Percentiles rank a stretch among this genome's conserved stretches.
Evolutionary conservation across 2,329 filamentous ascomycete species (phyloP).

Genomic region (Scedosporium minutisporum): DNA sequence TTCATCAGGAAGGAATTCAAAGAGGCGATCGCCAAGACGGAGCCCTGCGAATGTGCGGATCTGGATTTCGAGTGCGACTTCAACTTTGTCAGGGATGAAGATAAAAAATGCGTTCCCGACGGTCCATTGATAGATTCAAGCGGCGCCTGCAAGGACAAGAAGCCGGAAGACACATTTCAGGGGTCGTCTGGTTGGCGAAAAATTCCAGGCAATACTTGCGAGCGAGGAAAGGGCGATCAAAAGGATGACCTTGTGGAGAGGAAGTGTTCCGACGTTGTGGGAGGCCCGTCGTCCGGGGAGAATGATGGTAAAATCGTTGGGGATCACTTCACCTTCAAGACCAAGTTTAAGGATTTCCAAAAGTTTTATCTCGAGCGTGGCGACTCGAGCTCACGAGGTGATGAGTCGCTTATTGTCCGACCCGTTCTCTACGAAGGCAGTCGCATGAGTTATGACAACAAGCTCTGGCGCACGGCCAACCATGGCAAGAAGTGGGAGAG

Average conservation of each 20-base stretch:
- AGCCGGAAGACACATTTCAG: slow-evolving; percentile 62
- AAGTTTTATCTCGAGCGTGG: slow-evolving; percentile 73
- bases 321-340: slow-evolving; percentile 53
- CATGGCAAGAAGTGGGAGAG: slow-evolving; percentile 80
- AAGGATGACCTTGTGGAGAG: slow-evolving; percentile 66
- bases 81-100: slow-evolving; percentile 63
- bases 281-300: slow-evolving; percentile 28
- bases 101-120: slow-evolving; percentile 56
- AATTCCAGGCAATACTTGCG: slow-evolving; percentile 76
- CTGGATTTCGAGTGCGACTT: slow-evolving; percentile 94
- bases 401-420: slow-evolving; percentile 61
- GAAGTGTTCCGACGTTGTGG: slow-evolving; percentile 52
- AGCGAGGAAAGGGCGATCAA: slow-evolving; percentile 47
- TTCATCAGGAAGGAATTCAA: slow-evolving; percentile 82
- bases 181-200: slow-evolving; percentile 85
- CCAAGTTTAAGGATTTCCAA: slow-evolving; percentile 39
- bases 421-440: slow-evolving; percentile 26
- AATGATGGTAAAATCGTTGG: slow-evolving; percentile 54
- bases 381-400: slow-evolving; percentile 49
- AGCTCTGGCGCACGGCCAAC: slow-evolving; percentile 66
- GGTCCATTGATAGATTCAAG: slow-evolving; percentile 57
- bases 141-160: slow-evolving; percentile 57
- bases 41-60: slow-evolving; percentile 71
- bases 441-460: slow-evolving; percentile 31
- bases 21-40: slow-evolving; percentile 59